A percentile compares a stretch with the other conserved stretches of the same genome.
phyloP scores from a whole-genome alignment of 1,284 basidiomycete genomes.

The Malassezia cuniculi region DNA sequence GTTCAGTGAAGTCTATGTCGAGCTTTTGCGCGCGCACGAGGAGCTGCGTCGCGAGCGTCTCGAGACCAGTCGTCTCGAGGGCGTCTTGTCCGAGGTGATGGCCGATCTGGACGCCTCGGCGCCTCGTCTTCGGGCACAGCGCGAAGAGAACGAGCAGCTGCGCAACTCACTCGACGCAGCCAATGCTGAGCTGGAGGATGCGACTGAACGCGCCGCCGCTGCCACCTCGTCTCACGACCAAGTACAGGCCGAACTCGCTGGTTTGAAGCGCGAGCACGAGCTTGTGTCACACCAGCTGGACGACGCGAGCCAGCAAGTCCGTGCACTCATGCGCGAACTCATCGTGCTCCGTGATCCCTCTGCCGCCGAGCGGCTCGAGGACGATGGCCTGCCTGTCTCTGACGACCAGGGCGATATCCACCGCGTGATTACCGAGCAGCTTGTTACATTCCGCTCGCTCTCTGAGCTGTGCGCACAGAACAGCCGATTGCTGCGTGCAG shows the following conservation, averaged over 20 bases:
- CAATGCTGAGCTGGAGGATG: conserved; percentile 17
- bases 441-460: conserved; percentile 76
- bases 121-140: conserved; percentile 36
- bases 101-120: conserved; percentile 37
- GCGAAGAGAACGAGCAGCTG: conserved; percentile 35
- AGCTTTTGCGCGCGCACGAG: conserved; percentile 70
- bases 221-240: conserved; percentile 47
- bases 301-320: conserved; percentile 77
- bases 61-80: conserved; percentile 28
- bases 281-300: conserved; percentile 57
- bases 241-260: conserved; percentile 52
- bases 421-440: conserved; percentile 70
- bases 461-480: conserved; percentile 76
- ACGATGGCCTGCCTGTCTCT: conserved; percentile 44
- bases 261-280: conserved; percentile 53
- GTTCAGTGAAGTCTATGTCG: conserved; percentile 79
- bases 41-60: conserved; percentile 60
- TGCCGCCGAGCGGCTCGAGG: conserved; percentile 60
- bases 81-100: conserved; percentile 35
- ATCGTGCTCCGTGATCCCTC: conserved; percentile 67
- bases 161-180: conserved; percentile 26
- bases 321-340: conserved; percentile 63
- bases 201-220: conserved; percentile 21
- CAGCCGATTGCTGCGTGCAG: conserved; percentile 68
- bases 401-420: conserved; percentile 22